Percentiles rank a stretch among this genome's conserved stretches.
phyloP scores from a whole-genome alignment of 129 eudicot species.

The Flaveria ramosissima region DNA sequence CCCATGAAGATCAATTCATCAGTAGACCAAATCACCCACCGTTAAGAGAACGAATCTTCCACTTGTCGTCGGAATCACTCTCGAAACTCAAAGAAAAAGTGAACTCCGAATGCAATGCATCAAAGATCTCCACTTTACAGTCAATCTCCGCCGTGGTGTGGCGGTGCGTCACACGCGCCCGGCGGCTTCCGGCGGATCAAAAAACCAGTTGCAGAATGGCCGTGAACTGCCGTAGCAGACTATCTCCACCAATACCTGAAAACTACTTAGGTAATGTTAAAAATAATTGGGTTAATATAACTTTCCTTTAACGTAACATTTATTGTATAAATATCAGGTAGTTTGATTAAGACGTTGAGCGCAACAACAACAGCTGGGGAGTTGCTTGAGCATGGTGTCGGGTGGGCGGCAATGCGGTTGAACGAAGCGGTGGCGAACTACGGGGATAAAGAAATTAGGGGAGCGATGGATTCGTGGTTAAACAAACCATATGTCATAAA shows the following conservation, averaged over 20 bases:
- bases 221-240: slow-evolving; percentile 30
- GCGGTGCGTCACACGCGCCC: slow-evolving; percentile 45
- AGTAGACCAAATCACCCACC: slow-evolving; percentile 33
- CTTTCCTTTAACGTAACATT: too few relatives aligned
- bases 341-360: not conserved
- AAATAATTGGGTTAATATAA: too few relatives aligned
- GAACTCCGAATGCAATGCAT: slow-evolving; percentile 26
- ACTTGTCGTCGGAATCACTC: slow-evolving; percentile 39
- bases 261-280: slow-evolving; percentile 46
- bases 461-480: not conserved
- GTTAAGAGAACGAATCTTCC: slow-evolving; percentile 52
- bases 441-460: slow-evolving; percentile 10
- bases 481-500: slow-evolving; percentile 15
- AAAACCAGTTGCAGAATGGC: slow-evolving; percentile 33
- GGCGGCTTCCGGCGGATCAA: slow-evolving; percentile 26
- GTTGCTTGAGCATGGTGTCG: slow-evolving; percentile 16
- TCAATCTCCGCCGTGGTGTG: slow-evolving; percentile 46
- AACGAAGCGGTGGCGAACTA: slow-evolving; percentile 12
- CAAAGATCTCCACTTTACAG: slow-evolving; percentile 45
- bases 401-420: slow-evolving; percentile 17
- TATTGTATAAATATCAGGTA: not conserved
- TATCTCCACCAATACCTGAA: slow-evolving; percentile 47
- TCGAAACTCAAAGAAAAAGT: slow-evolving; percentile 45
- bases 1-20: slow-evolving; percentile 44
- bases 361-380: slow-evolving; percentile 11